Base-by-base conservation (phyloP, 345 rosid genomes). In the Gossypium mustelinum region DNA sequence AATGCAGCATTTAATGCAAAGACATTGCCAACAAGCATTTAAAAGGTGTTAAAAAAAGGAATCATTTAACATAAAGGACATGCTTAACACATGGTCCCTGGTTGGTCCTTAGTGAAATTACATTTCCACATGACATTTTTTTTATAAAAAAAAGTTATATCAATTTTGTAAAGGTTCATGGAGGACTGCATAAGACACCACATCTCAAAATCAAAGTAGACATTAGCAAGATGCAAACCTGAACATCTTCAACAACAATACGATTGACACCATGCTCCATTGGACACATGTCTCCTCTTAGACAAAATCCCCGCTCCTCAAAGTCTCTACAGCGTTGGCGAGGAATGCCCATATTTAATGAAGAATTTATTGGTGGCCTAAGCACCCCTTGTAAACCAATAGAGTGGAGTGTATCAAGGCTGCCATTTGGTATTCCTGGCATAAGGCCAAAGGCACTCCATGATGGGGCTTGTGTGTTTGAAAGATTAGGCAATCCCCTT, bases 261-360 rank as follows among this genome's bases (percentile, higher is more conserved):
- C 93, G 97, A 85, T 94, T 93, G 72, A 94, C 86, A 73, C 99
- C 99, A 88, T 94, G 99, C 94, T 94, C 99, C 99, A 94, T 92
- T 4, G 96, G 99, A 81, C 99, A 94, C 91, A 92, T 92, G 81
- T 92, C 99, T 55, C 99, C 99, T 88, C 97, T 88, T 45, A 94
- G 84, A 85, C 99, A 94, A 86, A 89, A 94, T 68, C 99, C 99
- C 70, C 95, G 98, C 79, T 94, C 99, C 83, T 94, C 99, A 85
- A 94, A 94, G 79, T 94, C 99, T 79, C 98, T 93, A 79, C 99
- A 94, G 58, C 95, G 78, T 70, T 91, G 95, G 60, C 85, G 87
- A 77, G 89, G 87, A 81, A 94, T 93, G 78, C 91, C 91, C 82
- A 90, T 82, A 84, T 79, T 88, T 70, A 92, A 79, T 44, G 92